Evolutionary conservation across 495 filamentous ascomycete genomes (phyloP).

Genomic region (Aspergillus ostianus): DNA sequence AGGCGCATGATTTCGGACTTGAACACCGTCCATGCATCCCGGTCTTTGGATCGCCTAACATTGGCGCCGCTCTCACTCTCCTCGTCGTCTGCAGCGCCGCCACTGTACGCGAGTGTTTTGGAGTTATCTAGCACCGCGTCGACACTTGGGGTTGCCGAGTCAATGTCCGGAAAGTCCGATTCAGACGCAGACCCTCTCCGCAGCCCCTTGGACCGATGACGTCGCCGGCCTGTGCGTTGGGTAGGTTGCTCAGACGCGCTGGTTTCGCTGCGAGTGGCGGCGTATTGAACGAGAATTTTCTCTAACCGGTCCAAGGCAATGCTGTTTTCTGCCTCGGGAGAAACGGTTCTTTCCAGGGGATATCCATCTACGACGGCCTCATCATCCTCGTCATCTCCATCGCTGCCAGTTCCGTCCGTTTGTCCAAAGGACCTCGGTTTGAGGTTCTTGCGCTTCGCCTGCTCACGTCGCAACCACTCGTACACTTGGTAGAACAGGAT

Average conservation of each 20-base stretch:
- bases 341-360: slow-evolving; percentile 17
- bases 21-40: slow-evolving; percentile 73
- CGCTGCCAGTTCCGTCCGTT: slow-evolving; percentile 23
- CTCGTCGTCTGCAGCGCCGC: slow-evolving; percentile 53
- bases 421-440: slow-evolving; percentile 35
- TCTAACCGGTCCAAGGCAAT: slow-evolving; percentile 68
- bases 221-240: slow-evolving; percentile 32
- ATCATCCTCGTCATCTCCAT: slow-evolving; percentile 28
- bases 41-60: slow-evolving; percentile 58
- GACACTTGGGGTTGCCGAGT: slow-evolving; percentile 70
- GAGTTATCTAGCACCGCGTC: slow-evolving; percentile 84
- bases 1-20: slow-evolving; percentile 88
- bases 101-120: slow-evolving; percentile 74
- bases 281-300: slow-evolving; percentile 61
- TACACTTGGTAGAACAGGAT: slow-evolving; percentile 66
- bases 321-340: slow-evolving; percentile 55
- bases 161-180: slow-evolving; percentile 73
- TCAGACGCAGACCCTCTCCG: slow-evolving; percentile 61
- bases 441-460: slow-evolving; percentile 56
- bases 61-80: slow-evolving; percentile 30
- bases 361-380: slow-evolving; percentile 20
- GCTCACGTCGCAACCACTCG: slow-evolving; percentile 79
- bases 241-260: slow-evolving; percentile 34
- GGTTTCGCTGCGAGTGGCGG: slow-evolving; percentile 28
- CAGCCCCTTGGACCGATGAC: slow-evolving; percentile 32